These are phyloP conservation scores for Penicillium chermesinum DNA, from an alignment of 495 filamentous ascomycete genomes.

Conservation along the genomic window DNA sequence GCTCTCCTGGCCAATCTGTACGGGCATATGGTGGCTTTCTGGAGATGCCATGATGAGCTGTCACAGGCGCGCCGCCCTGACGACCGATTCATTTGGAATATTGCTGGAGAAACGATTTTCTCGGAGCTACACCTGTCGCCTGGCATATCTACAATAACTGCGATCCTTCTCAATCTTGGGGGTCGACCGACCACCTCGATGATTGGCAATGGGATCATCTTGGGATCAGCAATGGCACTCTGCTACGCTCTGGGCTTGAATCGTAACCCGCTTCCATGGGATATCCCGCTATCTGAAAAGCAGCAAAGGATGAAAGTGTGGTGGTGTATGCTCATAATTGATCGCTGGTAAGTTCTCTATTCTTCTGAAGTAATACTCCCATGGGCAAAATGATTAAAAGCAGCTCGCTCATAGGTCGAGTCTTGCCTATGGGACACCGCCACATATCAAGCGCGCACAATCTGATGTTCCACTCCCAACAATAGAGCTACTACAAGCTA, in stretches of 20 bases:
- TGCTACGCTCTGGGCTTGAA: conserved; percentile 11
- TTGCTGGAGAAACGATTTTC: conserved; percentile 5
- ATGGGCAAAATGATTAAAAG: background rate
- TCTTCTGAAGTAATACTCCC: background rate
- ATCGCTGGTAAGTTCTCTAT: conserved; percentile 9
- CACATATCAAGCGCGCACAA: conserved; percentile 26
- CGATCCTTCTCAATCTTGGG: conserved; percentile 8
- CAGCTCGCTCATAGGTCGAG: conserved; percentile 26
- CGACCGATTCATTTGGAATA: conserved; percentile 11
- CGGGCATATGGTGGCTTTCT: conserved; percentile 7
- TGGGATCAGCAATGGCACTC: conserved; percentile 6
- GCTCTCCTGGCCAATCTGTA: conserved; percentile 7
- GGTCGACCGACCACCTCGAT: conserved; percentile 12
- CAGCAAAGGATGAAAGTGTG: conserved; percentile 10
- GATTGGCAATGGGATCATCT: conserved; percentile 11
- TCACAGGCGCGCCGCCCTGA: conserved; percentile 7
- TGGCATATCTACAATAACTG: conserved; percentile 10
- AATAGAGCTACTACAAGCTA: background rate
- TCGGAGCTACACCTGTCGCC: conserved; percentile 8
- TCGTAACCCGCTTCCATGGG: conserved; percentile 11
- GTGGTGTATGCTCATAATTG: conserved; percentile 10
- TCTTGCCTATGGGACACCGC: conserved; percentile 33
- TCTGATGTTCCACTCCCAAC: conserved; percentile 39
- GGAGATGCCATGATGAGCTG: conserved; percentile 5
- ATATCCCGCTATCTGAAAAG: conserved; percentile 9